A percentile compares a stretch with the other conserved stretches of the same genome.
Evolutionary conservation across 73 alveolate genomes (phyloP).

Genomic region (Blepharisma stoltei): DNA sequence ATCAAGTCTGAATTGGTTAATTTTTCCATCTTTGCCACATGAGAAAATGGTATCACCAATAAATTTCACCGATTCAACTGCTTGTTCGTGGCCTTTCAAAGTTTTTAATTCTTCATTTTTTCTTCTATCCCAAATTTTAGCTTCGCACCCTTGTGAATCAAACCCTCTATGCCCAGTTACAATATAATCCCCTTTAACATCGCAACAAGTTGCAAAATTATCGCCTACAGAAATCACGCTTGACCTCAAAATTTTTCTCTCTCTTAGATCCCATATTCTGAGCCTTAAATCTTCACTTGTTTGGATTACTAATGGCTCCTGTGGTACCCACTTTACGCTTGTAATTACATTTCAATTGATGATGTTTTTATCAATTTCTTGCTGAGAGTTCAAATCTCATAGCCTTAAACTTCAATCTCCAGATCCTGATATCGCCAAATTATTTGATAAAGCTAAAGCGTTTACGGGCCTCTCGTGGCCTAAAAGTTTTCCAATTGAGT

Average conservation of each 20-base stretch:
- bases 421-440: constrained; percentile 33
- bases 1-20: background rate
- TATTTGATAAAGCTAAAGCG: background rate
- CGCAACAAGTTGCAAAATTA: constrained; percentile 60
- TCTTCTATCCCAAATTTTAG: constrained; percentile 63
- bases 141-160: constrained; percentile 50
- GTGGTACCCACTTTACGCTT: constrained; percentile 45
- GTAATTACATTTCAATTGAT: constrained; percentile 40
- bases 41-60: background rate
- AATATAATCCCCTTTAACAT: constrained; percentile 32
- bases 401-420: constrained; percentile 54
- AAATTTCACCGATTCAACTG: constrained; percentile 13
- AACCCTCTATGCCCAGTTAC: constrained; percentile 73
- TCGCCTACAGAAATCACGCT: constrained; percentile 42
- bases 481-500: background rate
- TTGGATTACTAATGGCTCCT: constrained; percentile 38
- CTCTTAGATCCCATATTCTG: constrained; percentile 60
- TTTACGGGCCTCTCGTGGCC: constrained; percentile 19
- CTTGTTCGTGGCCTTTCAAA: constrained; percentile 1
- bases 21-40: constrained; percentile 17
- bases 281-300: constrained; percentile 63
- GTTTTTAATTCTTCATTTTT: constrained; percentile 16
- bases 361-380: constrained; percentile 50
- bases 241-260: constrained; percentile 31
- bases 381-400: constrained; percentile 56